Evolutionary conservation across 306 rosid species (phyloP), one percentile per base, ranked within the genome.

Genomic region (Trifolium pratense): DNA sequence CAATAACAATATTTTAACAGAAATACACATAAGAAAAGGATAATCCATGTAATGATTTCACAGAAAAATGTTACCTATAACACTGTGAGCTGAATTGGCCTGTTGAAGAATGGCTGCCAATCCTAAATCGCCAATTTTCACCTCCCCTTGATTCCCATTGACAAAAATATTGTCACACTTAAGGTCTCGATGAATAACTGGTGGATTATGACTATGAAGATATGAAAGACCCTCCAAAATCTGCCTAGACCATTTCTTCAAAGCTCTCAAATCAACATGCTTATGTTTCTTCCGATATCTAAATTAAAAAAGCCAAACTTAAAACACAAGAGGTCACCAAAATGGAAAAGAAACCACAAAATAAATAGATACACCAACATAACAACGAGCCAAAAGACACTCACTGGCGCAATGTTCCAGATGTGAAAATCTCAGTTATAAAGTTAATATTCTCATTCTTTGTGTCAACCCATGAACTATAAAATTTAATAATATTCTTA

Each of bases 231-330:
- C 99, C 81, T 95, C 96, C 80, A 95, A 80, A 68, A 95, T 90
- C 90, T 95, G 99, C 87, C 88, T 90, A 48, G 99, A 91, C 99
- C 99, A 95, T 82, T 95, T 95, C 85, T 95, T 94, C 89, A 94
- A 15, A 3, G 99, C 99, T 87, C 97, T 91, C 88, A 90, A 79
- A 84, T 94, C 97, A 70, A 94, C 99, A 69, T 90, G 87, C 86
- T 94, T 94, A 75, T 94, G 99, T 78, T 94, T 94, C 84, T 82
- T 85, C 86, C 99, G 84, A 70, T 91, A 94, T 76, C 99, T 94
- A 81, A 39, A 81, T 52, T 68, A 48, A 72, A 42, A 77, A 68
- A 78, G 18, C 58, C 13, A 71, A 71, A 63, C 71, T 43, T 49
- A 43, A 34, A 39, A 25, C 64, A 45, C 5, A 21, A 53, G 20